These are phyloP conservation scores for Trichoderma simmonsii DNA, from an alignment of 2,329 filamentous ascomycete genomes.

Conservation along the genomic window DNA sequence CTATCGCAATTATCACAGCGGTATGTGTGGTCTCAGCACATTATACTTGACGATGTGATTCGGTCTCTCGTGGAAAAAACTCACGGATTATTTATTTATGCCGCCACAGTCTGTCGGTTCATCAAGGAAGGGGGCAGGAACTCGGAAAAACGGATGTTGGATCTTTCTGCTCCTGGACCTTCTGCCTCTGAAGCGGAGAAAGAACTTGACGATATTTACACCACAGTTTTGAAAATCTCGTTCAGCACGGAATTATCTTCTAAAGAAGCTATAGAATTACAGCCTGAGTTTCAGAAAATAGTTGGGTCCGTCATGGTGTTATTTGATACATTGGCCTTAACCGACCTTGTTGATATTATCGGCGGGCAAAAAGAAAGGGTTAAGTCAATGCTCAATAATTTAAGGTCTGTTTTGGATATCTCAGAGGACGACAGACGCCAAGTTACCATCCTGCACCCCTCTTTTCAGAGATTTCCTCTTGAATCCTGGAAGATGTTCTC, in stretches of 20 bases:
- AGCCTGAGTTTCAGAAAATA: neutral
- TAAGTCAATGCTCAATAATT: neutral
- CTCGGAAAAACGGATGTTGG: neutral
- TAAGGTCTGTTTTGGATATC: neutral
- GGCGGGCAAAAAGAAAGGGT: neutral
- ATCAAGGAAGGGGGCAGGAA: neutral
- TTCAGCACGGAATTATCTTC: neutral
- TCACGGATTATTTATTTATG: neutral
- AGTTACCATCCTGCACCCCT: neutral
- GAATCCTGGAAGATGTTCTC: neutral
- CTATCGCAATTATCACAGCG: neutral
- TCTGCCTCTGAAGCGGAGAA: neutral
- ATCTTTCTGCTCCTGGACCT: neutral
- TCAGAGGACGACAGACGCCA: neutral
- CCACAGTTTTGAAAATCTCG: neutral
- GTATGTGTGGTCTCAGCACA: neutral
- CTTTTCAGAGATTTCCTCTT: neutral
- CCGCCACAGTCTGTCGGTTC: neutral
- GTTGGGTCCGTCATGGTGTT: neutral
- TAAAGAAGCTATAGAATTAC: neutral
- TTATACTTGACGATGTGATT: neutral
- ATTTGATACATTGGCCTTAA: neutral
- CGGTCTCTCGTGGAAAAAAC: neutral
- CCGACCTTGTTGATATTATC: neutral
- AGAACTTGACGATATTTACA: neutral